phyloP scores from a whole-genome alignment of 164 flowering plant species.

The Taxillus chinensis region DNA sequence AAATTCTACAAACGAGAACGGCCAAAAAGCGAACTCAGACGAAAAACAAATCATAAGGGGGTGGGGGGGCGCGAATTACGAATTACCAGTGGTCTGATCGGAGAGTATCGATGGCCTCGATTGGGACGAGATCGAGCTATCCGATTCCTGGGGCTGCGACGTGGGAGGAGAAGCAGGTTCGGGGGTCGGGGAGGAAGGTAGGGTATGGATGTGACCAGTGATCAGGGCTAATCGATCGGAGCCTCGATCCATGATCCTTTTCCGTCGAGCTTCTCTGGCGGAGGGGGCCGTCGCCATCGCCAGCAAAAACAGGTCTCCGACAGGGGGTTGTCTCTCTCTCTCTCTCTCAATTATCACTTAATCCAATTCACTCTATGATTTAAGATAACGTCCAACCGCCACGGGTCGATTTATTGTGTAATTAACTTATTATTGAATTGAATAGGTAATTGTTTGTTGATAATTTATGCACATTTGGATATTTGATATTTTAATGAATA shows the following conservation, averaged over 20 bases:
- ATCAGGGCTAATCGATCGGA: conserved; percentile 54
- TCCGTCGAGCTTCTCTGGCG: conserved; percentile 39
- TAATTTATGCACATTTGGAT: too few species aligned
- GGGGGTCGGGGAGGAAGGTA: conserved; percentile 15
- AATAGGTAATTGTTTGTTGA: too few species aligned
- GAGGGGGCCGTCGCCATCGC: background rate
- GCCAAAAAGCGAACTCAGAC: too few species aligned
- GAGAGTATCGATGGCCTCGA: conserved; percentile 7
- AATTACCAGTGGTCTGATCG: conserved; percentile 12
- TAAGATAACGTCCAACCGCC: too few species aligned
- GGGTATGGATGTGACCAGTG: conserved; percentile 35
- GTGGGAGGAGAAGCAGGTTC: background rate
- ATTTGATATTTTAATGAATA: too few species aligned
- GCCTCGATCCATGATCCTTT: conserved; percentile 40
- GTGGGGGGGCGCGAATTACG: background rate
- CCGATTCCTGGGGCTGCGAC: background rate
- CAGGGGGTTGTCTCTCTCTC: too few species aligned
- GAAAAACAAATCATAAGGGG: too few species aligned
- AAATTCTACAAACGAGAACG: too few species aligned
- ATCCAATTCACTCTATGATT: too few species aligned
- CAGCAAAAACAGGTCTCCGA: background rate
- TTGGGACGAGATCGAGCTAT: conserved; percentile 5
- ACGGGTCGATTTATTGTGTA: too few species aligned
- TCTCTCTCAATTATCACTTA: too few species aligned
- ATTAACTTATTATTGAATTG: too few species aligned